A percentile compares a stretch with the other conserved stretches of the same genome.
Conservation (phyloP, 1,284 basidiomycete species). For the Clitocybe nebularis region DNA sequence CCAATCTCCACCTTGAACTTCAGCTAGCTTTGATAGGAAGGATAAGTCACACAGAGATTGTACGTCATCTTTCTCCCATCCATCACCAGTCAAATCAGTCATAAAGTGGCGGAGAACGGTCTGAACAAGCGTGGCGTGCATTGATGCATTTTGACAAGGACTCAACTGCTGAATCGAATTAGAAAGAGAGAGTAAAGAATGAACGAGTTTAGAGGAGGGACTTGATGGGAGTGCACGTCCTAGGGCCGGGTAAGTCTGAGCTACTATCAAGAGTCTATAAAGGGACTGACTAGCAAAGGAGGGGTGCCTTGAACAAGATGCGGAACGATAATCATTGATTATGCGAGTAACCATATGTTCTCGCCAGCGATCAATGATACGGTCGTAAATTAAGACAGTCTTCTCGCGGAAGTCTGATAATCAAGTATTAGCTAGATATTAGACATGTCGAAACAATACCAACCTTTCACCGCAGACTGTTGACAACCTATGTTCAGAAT, state of each 20-base stretch:
- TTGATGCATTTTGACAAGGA: conserved; percentile 32
- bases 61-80: conserved; percentile 20
- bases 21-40: conserved; percentile 44
- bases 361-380: conserved; percentile 49
- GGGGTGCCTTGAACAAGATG: conserved; percentile 14
- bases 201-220: conserved; percentile 52
- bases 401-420: conserved; percentile 41
- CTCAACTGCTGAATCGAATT: conserved; percentile 52
- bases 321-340: conserved; percentile 23
- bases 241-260: conserved; percentile 1
- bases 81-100: conserved; percentile 27
- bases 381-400: conserved; percentile 35
- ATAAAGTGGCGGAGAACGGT: conserved; percentile 41
- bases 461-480: conserved; percentile 34
- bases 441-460: conserved; percentile 11
- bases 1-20: conserved; percentile 34
- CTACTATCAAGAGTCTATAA: too few species aligned
- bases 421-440: conserved; percentile 4
- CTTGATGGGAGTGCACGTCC: conserved; percentile 24
- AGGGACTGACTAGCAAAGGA: conserved; percentile 8
- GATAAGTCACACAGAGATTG: conserved; percentile 43
- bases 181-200: conserved; percentile 52
- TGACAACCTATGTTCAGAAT: conserved; percentile 40
- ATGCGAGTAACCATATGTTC: conserved; percentile 32
- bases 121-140: conserved; percentile 31